Conservation (phyloP, 345 rosid genomes). For the Linum tenue region DNA sequence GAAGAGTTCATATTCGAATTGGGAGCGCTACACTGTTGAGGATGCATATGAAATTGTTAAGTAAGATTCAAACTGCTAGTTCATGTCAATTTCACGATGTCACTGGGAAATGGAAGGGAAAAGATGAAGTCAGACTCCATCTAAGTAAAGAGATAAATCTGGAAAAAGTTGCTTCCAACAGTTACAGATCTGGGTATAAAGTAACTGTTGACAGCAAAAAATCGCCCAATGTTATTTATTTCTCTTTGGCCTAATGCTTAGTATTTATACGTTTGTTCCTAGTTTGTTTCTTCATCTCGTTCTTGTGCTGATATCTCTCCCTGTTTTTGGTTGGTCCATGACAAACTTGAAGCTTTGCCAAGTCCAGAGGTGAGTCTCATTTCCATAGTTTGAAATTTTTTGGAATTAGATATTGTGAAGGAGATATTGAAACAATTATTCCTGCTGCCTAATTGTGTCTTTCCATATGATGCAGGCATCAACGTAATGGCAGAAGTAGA, state of each 20-base stretch:
- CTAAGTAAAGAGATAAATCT: neutral
- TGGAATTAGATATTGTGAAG: neutral
- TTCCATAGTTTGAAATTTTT: slow-evolving; percentile 1
- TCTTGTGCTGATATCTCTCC: slow-evolving; percentile 21
- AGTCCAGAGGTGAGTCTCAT: slow-evolving; percentile 66
- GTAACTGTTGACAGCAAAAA: neutral
- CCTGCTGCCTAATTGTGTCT: neutral
- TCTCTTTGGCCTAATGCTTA: neutral
- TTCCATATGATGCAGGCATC: slow-evolving; percentile 45
- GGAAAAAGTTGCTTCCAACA: neutral
- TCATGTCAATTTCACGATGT: too few species aligned
- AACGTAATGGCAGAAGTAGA: slow-evolving; percentile 92
- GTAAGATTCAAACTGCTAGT: slow-evolving; percentile 31
- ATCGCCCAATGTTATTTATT: neutral
- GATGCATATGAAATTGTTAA: slow-evolving; percentile 82
- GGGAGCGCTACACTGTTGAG: slow-evolving; percentile 88
- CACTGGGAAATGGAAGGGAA: too few species aligned
- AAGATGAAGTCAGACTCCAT: neutral
- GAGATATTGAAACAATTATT: neutral
- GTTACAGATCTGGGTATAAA: too few species aligned
- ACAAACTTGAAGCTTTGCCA: slow-evolving; percentile 63
- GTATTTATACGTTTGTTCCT: neutral
- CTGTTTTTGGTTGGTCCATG: slow-evolving; percentile 26
- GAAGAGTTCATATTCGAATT: slow-evolving; percentile 80
- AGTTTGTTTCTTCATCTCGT: neutral